A percentile compares a stretch with the other conserved stretches of the same genome.
Evolutionary conservation across 75 land plant species (phyloP).

Genomic region (Gnetum montanum): DNA sequence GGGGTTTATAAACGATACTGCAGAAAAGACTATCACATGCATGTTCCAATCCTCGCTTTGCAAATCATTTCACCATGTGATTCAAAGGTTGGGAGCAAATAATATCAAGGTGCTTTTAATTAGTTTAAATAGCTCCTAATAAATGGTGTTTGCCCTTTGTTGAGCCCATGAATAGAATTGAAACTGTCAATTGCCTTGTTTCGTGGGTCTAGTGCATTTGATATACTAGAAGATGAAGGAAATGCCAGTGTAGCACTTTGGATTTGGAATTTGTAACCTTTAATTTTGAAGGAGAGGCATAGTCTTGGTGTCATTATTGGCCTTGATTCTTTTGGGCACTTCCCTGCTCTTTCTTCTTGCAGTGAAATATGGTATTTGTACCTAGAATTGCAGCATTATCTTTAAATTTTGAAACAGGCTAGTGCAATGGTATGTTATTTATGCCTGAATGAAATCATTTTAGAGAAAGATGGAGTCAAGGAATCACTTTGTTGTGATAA

Average conservation of each 20-base stretch:
- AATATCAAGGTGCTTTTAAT: conserved; percentile 43
- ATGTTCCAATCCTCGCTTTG: conserved; percentile 38
- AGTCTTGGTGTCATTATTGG: conserved; percentile 76
- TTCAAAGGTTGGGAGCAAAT: conserved; percentile 25
- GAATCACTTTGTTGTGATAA: conserved; percentile 9
- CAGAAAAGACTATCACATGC: conserved; percentile 11
- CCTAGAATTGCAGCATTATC: conserved; percentile 85
- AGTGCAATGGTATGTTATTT: conserved; percentile 42
- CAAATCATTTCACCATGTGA: conserved; percentile 27
- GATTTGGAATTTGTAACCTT: conserved; percentile 62
- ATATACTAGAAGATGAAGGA: conserved; percentile 47
- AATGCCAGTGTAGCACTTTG: conserved; percentile 28
- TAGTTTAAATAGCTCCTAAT: conserved; percentile 38
- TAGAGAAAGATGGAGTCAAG: conserved; percentile 66
- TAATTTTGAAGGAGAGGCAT: conserved; percentile 70
- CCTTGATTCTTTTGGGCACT: conserved; percentile 78
- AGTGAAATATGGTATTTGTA: conserved; percentile 85
- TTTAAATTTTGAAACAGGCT: conserved; percentile 47
- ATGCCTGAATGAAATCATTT: conserved; percentile 69
- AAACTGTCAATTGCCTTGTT: conserved; percentile 62
- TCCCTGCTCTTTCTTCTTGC: conserved; percentile 70
- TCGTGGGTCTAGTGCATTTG: conserved; percentile 43
- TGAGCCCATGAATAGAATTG: conserved; percentile 19
- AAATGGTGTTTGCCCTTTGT: conserved; percentile 9
- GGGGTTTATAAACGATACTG: conserved; percentile 10